Conservation (phyloP, 176 grass and related monocot species). For the Rhynchospora breviuscula region DNA sequence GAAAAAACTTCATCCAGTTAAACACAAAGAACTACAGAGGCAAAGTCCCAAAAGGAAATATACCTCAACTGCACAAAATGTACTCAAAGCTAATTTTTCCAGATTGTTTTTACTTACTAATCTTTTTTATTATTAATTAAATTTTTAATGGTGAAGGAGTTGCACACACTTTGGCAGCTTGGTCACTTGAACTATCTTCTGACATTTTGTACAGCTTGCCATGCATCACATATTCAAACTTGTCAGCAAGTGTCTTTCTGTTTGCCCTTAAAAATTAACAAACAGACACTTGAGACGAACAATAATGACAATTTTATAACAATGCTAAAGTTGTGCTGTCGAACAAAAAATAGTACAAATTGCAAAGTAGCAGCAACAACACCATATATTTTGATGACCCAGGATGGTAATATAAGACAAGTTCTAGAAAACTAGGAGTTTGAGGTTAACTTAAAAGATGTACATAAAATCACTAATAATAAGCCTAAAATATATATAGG, state of each 20-base stretch:
- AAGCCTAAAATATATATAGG: background rate
- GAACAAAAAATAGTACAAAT: background rate
- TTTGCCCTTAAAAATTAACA: slow-evolving; percentile 43
- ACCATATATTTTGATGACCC: background rate
- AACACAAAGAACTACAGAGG: background rate
- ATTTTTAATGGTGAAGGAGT: too few species aligned
- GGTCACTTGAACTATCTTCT: slow-evolving; percentile 39
- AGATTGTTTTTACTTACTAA: background rate
- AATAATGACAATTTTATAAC: too few species aligned
- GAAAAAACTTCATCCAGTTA: background rate
- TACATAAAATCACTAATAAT: background rate
- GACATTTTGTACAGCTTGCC: slow-evolving; percentile 86
- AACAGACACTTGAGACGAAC: background rate
- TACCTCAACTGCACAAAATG: background rate
- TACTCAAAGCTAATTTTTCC: background rate
- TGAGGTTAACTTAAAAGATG: background rate
- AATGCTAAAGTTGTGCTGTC: background rate
- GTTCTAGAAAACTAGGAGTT: background rate
- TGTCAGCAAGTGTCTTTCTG: slow-evolving; percentile 67
- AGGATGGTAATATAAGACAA: background rate
- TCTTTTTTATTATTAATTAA: background rate
- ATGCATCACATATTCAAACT: slow-evolving; percentile 85
- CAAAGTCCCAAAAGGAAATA: background rate
- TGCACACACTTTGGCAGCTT: slow-evolving; percentile 54
- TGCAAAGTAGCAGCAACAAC: background rate